Percentiles rank a stretch among this genome's conserved stretches.
These are phyloP conservation scores for Fusarium avenaceum DNA, from an alignment of 2,329 filamentous ascomycete genomes.

Conservation along the genomic window DNA sequence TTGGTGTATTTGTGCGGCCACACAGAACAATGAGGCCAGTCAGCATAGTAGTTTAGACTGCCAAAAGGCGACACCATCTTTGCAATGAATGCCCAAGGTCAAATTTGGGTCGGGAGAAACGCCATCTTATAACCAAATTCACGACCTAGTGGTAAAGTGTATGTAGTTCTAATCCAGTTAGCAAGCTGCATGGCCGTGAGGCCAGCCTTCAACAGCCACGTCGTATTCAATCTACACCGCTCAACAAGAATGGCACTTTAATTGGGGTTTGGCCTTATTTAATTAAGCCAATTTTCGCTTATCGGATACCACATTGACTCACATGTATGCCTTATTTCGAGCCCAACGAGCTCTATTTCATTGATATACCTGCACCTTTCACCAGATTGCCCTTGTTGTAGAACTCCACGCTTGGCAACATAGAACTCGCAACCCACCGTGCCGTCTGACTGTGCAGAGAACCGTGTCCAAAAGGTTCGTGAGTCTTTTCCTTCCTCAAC, in stretches of 20 bases:
- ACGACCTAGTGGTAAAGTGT: neutral
- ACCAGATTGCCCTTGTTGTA: slow-evolving; percentile 65
- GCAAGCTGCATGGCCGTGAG: slow-evolving; percentile 4
- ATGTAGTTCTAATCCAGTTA: slow-evolving; percentile 11
- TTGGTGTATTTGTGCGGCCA: slow-evolving; percentile 6
- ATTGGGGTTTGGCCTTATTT: slow-evolving; percentile 7
- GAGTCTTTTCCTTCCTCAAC: slow-evolving; percentile 60
- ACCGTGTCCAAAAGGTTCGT: slow-evolving; percentile 68
- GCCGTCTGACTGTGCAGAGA: slow-evolving; percentile 71
- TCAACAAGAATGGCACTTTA: neutral
- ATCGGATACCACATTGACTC: slow-evolving; percentile 2
- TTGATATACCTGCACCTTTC: slow-evolving; percentile 58
- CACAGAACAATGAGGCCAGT: slow-evolving; percentile 1
- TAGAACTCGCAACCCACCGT: slow-evolving; percentile 68
- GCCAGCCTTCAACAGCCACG: slow-evolving; percentile 32
- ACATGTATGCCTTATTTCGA: slow-evolving; percentile 1
- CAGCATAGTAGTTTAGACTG: neutral
- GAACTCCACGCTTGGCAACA: slow-evolving; percentile 65
- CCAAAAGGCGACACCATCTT: neutral
- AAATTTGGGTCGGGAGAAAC: neutral
- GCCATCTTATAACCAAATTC: neutral
- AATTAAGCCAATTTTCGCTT: neutral
- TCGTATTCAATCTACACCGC: slow-evolving; percentile 29
- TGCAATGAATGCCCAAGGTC: neutral
- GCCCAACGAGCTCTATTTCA: slow-evolving; percentile 20